These are phyloP conservation scores for Aspergillus tanneri DNA, from an alignment of 2,329 filamentous ascomycete genomes.

Conservation along the genomic window DNA sequence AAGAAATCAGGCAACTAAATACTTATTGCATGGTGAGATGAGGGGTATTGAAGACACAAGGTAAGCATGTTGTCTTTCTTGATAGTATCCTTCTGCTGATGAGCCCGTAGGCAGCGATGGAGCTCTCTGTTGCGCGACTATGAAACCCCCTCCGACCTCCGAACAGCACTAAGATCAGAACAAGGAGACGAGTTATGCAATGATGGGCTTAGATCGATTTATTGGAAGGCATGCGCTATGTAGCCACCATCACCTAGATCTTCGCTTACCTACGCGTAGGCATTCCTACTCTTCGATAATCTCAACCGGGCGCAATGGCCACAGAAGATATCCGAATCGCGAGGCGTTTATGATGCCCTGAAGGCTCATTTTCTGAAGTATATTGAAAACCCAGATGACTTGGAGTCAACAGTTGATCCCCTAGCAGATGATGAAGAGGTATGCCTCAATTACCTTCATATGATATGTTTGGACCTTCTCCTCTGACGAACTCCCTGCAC, in stretches of 20 bases:
- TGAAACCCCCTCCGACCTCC: conserved; percentile 61
- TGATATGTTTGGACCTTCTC: conserved; percentile 40
- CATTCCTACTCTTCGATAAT: conserved; percentile 75
- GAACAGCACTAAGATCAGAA: conserved; percentile 62
- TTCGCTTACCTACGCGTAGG: conserved; percentile 49
- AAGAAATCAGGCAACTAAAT: background rate
- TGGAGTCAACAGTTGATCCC: conserved; percentile 74
- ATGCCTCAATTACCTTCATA: conserved; percentile 36
- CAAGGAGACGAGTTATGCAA: conserved; percentile 63
- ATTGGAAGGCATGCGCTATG: conserved; percentile 71
- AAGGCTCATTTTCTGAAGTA: conserved; percentile 74
- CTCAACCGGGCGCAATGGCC: conserved; percentile 67
- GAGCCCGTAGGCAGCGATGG: conserved; percentile 62
- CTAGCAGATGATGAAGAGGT: conserved; percentile 77
- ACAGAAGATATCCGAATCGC: conserved; percentile 63
- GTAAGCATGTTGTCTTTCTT: conserved; percentile 31
- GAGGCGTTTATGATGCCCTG: conserved; percentile 70
- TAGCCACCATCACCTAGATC: background rate
- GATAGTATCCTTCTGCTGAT: conserved; percentile 3
- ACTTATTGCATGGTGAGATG: conserved; percentile 46
- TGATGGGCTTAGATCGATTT: conserved; percentile 76
- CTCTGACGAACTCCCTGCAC: conserved; percentile 29
- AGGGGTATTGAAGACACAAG: conserved; percentile 56
- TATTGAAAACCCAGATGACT: conserved; percentile 78
- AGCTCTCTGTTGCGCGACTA: conserved; percentile 57